Percentiles rank a stretch among this genome's conserved stretches.
Conservation (phyloP, 306 rosid species). For the Vigna hirtella region DNA sequence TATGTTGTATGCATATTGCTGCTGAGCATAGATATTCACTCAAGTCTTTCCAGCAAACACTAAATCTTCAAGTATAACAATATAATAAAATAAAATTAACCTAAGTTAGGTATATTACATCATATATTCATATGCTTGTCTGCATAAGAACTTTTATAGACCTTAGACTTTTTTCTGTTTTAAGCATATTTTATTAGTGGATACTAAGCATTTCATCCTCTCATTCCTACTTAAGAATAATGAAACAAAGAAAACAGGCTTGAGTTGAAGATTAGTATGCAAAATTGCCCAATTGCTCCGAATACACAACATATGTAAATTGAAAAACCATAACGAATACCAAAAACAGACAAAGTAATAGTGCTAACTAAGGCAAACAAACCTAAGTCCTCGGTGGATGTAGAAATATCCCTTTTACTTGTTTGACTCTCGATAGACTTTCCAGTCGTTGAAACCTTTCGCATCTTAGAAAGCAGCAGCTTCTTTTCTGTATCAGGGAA, state of each 20-base stretch:
- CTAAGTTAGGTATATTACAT: constrained; percentile 8
- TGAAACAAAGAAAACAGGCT: constrained; percentile 17
- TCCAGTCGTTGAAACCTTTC: constrained; percentile 74
- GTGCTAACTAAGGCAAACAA: constrained; percentile 24
- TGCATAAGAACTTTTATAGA: not conserved
- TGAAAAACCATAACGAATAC: constrained; percentile 7
- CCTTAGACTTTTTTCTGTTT: not conserved
- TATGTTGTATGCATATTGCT: too few relatives aligned
- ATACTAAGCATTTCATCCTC: constrained; percentile 12
- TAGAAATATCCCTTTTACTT: constrained; percentile 69
- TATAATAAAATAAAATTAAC: constrained; percentile 31
- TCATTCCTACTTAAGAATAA: constrained; percentile 16
- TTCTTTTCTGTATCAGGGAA: constrained; percentile 76
- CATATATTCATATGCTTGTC: constrained; percentile 13
- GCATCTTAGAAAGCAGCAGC: constrained; percentile 79
- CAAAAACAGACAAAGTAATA: constrained; percentile 23
- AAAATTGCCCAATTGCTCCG: not conserved
- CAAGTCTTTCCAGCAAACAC: too few relatives aligned
- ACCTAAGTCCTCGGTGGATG: constrained; percentile 96
- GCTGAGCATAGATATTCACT: too few relatives aligned
- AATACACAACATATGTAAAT: constrained; percentile 15
- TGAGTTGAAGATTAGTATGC: constrained; percentile 27
- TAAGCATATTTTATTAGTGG: constrained; percentile 17
- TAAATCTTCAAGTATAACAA: not conserved
- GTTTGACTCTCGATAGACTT: constrained; percentile 57